These are phyloP conservation scores for Escallonia herrerae DNA, from an alignment of 129 eudicot genomes.

Conservation along the genomic window DNA sequence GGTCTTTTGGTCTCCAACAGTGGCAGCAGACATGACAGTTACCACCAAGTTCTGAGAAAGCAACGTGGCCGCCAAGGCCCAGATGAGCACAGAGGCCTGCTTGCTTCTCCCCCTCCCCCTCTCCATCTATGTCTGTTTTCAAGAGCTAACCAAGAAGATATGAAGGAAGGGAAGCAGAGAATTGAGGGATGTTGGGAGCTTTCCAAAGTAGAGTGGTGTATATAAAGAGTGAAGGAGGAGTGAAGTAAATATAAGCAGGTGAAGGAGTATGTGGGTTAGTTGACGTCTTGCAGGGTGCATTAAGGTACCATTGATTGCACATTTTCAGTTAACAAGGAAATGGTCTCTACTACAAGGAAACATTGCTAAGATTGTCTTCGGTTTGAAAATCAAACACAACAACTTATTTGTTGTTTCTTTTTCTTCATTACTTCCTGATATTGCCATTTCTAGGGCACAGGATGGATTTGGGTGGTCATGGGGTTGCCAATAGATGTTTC, in stretches of 20 bases:
- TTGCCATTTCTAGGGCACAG: no score
- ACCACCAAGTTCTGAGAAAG: conserved; percentile 35
- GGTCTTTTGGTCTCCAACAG: conserved; percentile 49
- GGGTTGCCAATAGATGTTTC: no score
- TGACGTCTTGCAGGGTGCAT: conserved; percentile 58
- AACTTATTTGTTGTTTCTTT: no score
- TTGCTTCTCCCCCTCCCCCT: conserved; percentile 25
- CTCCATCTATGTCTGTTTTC: conserved; percentile 3
- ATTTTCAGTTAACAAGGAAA: neutral
- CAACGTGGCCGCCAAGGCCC: conserved; percentile 39
- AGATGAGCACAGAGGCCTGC: conserved; percentile 28
- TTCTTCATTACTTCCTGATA: no score
- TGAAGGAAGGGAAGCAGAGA: neutral
- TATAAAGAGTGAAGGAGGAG: conserved; percentile 21
- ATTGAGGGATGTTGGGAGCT: neutral
- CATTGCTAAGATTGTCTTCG: no score
- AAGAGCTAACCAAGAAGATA: conserved; percentile 11
- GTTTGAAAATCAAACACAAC: no score
- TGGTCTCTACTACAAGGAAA: no score
- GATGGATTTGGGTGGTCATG: no score
- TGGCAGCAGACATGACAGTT: conserved; percentile 29
- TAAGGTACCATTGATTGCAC: conserved; percentile 30
- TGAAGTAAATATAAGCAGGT: conserved; percentile 47
- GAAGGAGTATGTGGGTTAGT: conserved; percentile 49
- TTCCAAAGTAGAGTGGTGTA: conserved; percentile 13